Percentiles rank a stretch among this genome's conserved stretches.
phyloP scores from a whole-genome alignment of 2,329 filamentous ascomycete genomes.

The Claviceps sp. region DNA sequence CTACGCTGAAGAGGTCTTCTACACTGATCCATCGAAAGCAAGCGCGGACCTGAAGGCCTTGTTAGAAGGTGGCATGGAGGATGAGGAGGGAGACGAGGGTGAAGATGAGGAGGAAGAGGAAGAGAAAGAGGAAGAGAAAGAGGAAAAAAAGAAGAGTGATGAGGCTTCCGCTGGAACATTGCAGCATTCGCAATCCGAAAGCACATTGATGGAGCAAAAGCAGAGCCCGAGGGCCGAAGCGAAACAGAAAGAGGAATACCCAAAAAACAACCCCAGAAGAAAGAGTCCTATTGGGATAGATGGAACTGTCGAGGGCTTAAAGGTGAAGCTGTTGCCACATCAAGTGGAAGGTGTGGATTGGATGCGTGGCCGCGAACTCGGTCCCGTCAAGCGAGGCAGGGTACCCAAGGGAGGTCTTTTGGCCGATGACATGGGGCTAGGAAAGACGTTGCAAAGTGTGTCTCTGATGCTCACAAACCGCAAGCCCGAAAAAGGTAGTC shows the following conservation, averaged over 20 bases:
- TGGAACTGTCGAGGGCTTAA: constrained; percentile 58
- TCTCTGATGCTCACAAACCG: constrained; percentile 75
- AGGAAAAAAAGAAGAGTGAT: background rate
- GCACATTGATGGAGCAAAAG: constrained; percentile 3
- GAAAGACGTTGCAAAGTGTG: constrained; percentile 91
- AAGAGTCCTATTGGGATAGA: constrained; percentile 25
- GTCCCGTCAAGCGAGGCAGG: constrained; percentile 65
- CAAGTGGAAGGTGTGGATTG: constrained; percentile 88
- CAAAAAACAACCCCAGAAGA: constrained; percentile 10
- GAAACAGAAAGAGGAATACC: background rate
- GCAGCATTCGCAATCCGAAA: background rate
- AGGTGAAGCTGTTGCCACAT: constrained; percentile 80
- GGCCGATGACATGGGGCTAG: constrained; percentile 93
- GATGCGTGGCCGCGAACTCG: constrained; percentile 89
- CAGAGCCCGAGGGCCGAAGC: constrained; percentile 10
- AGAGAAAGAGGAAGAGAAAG: background rate
- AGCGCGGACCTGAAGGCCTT: constrained; percentile 66
- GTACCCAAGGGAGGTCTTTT: constrained; percentile 88
- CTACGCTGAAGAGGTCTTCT: constrained; percentile 37
- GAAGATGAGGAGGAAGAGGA: background rate
- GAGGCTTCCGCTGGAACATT: background rate
- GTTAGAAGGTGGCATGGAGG: constrained; percentile 70
- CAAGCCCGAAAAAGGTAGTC: constrained; percentile 45
- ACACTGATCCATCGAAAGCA: constrained; percentile 59
- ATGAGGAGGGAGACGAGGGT: constrained; percentile 26